Conservation (phyloP, 371 early-diverging fungal species). For the Aphelidium insulamus region DNA sequence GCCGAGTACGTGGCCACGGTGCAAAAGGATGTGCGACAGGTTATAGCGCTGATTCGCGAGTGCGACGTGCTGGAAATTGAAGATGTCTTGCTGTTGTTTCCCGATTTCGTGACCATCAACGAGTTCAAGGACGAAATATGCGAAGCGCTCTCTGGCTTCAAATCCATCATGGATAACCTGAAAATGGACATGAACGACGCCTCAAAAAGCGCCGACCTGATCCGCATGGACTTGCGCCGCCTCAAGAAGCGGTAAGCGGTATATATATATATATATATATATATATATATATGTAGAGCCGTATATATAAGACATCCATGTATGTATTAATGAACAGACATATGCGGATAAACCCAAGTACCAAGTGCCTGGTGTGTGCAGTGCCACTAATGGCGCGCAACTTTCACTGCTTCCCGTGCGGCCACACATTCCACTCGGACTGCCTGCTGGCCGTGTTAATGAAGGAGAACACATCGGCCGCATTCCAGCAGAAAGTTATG, state of each 20-base stretch:
- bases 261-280: not conserved
- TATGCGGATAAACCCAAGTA: slow-evolving; percentile 47
- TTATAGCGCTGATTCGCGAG: slow-evolving; percentile 53
- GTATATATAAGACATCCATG: not conserved
- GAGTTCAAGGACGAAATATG: slow-evolving; percentile 83
- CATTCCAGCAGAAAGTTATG: too few species aligned
- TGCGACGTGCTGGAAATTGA: slow-evolving; percentile 71
- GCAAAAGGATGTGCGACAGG: slow-evolving; percentile 58
- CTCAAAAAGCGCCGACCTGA: slow-evolving; percentile 54
- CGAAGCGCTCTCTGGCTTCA: slow-evolving; percentile 61
- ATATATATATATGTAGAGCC: slow-evolving; percentile 1
- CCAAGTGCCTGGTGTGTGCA: slow-evolving; percentile 54
- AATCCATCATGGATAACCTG: slow-evolving; percentile 47
- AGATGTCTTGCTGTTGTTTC: slow-evolving; percentile 84
- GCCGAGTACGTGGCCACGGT: slow-evolving; percentile 68
- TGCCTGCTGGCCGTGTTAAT: too few species aligned
- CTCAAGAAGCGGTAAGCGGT: slow-evolving; percentile 29
- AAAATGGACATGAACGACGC: slow-evolving; percentile 77
- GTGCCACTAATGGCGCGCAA: slow-evolving; percentile 52
- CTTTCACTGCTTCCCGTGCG: slow-evolving; percentile 85
- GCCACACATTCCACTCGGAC: slow-evolving; percentile 77
- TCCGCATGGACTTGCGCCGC: slow-evolving; percentile 52
- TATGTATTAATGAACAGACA: slow-evolving; percentile 20
- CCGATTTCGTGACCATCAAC: slow-evolving; percentile 79
- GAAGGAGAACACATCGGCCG: too few species aligned